These are phyloP conservation scores for Aquilaria agallochum DNA, from an alignment of 441 rosid genomes.

Conservation along the genomic window DNA sequence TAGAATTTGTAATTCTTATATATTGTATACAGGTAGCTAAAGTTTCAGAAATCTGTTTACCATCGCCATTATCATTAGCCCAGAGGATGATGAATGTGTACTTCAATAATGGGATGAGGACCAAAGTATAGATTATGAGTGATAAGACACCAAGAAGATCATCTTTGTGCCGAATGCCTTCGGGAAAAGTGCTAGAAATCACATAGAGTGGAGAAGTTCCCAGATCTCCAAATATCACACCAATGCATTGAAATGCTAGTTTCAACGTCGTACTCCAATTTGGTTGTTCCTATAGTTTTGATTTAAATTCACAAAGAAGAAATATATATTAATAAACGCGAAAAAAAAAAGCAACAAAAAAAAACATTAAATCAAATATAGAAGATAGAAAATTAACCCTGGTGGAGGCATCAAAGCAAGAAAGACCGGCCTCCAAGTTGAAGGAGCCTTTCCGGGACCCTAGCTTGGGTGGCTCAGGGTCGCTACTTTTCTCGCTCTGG, in stretches of 20 bases:
- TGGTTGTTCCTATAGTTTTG: not conserved
- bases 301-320: not conserved
- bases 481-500: too few relatives aligned
- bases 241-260: slow-evolving; percentile 36
- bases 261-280: not conserved
- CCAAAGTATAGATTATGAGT: slow-evolving; percentile 32
- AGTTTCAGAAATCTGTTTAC: slow-evolving; percentile 6
- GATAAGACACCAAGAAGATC: slow-evolving; percentile 39
- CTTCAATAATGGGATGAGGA: slow-evolving; percentile 35
- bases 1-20: not conserved
- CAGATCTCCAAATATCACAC: slow-evolving; percentile 39
- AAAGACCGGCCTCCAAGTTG: too few relatives aligned
- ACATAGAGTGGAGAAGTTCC: slow-evolving; percentile 47
- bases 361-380: too few relatives aligned
- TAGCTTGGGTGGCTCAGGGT: too few relatives aligned
- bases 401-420: too few relatives aligned
- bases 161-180: slow-evolving; percentile 23
- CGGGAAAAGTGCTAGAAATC: slow-evolving; percentile 29
- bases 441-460: too few relatives aligned
- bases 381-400: too few relatives aligned
- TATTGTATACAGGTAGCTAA: not conserved
- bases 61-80: slow-evolving; percentile 42
- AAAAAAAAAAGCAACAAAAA: too few relatives aligned
- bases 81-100: slow-evolving; percentile 32
- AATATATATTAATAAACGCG: too few relatives aligned